A percentile compares a stretch with the other conserved stretches of the same genome.
These are phyloP conservation scores for Termitomyces bulborhizus DNA, from an alignment of 768 basidiomycete species.

Conservation along the genomic window DNA sequence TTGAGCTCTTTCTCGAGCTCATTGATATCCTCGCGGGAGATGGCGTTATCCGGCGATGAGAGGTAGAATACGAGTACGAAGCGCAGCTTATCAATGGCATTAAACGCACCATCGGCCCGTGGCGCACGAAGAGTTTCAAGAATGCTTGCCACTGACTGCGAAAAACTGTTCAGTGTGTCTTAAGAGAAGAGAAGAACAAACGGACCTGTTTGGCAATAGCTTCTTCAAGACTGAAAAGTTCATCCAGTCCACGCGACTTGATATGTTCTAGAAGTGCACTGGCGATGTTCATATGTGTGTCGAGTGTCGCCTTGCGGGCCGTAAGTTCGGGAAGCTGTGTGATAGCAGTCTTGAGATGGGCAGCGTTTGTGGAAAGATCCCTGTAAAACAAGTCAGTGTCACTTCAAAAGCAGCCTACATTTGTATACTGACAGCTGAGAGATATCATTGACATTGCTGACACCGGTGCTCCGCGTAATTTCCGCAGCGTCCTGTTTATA, in stretches of 20 bases:
- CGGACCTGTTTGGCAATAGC: constrained; percentile 76
- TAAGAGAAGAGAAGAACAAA: constrained; percentile 4
- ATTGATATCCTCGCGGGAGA: constrained; percentile 82
- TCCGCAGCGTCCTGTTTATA: constrained; percentile 97
- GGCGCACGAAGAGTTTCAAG: constrained; percentile 82
- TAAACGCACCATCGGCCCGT: constrained; percentile 60
- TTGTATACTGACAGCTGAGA: constrained; percentile 69
- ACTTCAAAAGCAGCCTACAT: background rate
- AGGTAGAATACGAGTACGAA: constrained; percentile 95
- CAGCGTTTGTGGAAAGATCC: constrained; percentile 88
- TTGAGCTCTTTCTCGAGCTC: constrained; percentile 88
- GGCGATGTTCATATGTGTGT: constrained; percentile 99
- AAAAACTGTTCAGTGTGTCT: background rate
- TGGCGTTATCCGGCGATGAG: constrained; percentile 70
- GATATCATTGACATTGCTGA: constrained; percentile 94
- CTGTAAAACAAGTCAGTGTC: constrained; percentile 27
- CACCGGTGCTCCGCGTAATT: constrained; percentile 92
- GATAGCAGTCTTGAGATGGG: constrained; percentile 94
- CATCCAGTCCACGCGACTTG: constrained; percentile 91
- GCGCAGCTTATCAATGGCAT: constrained; percentile 81
- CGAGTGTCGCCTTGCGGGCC: constrained; percentile 91
- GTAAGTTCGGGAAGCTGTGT: constrained; percentile 96
- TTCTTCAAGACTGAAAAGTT: constrained; percentile 96
- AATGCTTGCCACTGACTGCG: constrained; percentile 68
- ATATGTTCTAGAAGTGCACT: constrained; percentile 93